Conservation (phyloP, 1,284 basidiomycete genomes). For the Ustilago trichophora region DNA sequence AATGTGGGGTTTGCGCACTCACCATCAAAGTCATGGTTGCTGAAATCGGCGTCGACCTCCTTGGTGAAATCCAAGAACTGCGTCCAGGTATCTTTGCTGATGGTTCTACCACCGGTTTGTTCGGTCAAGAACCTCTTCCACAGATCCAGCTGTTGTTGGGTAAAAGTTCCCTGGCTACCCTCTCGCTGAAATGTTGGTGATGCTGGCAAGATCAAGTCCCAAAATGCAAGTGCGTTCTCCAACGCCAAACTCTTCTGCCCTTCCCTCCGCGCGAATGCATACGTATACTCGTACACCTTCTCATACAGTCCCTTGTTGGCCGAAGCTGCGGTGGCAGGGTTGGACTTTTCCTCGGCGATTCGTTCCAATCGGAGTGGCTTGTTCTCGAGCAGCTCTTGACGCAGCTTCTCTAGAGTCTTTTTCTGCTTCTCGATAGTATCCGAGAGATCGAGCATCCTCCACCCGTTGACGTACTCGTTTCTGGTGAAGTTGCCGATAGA, state of each 20-base stretch:
- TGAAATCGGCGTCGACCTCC: slow-evolving; percentile 80
- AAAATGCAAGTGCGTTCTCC: slow-evolving; percentile 82
- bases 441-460: slow-evolving; percentile 52
- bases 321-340: slow-evolving; percentile 23
- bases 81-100: slow-evolving; percentile 93
- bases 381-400: slow-evolving; percentile 51
- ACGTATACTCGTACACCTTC: slow-evolving; percentile 87
- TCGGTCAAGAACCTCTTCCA: slow-evolving; percentile 85
- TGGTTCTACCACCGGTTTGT: slow-evolving; percentile 76
- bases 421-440: slow-evolving; percentile 57
- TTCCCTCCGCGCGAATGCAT: slow-evolving; percentile 81
- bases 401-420: slow-evolving; percentile 39
- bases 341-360: slow-evolving; percentile 40
- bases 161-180: slow-evolving; percentile 72
- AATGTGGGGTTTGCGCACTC: slow-evolving; percentile 44
- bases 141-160: slow-evolving; percentile 74
- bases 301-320: slow-evolving; percentile 71
- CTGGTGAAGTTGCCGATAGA: slow-evolving; percentile 59
- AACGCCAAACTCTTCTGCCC: slow-evolving; percentile 74
- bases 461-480: slow-evolving; percentile 56
- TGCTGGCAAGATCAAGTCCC: slow-evolving; percentile 82
- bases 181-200: slow-evolving; percentile 73
- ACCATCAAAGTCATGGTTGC: slow-evolving; percentile 87
- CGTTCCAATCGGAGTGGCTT: slow-evolving; percentile 39
- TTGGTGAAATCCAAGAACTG: slow-evolving; percentile 82